Percentiles rank a stretch among this genome's conserved stretches.
Conservation (phyloP, 2,329 filamentous ascomycete genomes). For the Beauveria asiatica region DNA sequence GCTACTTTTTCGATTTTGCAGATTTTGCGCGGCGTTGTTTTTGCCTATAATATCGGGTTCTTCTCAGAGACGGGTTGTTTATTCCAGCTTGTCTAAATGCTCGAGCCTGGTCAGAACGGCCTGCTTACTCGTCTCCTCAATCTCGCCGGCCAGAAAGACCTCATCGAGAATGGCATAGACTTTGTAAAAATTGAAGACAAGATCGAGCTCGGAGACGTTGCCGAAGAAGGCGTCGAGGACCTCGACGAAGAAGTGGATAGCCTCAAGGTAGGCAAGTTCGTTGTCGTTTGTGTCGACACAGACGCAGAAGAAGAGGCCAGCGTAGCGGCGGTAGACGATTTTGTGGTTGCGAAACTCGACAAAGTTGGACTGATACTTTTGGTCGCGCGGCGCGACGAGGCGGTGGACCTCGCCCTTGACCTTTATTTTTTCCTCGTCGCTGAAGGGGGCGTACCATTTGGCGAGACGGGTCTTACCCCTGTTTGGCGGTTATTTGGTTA, state of each 20-base stretch:
- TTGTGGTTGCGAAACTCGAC: conserved; percentile 94
- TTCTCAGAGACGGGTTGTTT: conserved; percentile 12
- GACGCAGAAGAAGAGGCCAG: conserved; percentile 97
- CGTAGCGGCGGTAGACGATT: conserved; percentile 95
- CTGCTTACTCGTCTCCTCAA: conserved; percentile 98
- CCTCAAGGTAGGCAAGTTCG: conserved; percentile 91
- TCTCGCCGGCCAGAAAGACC: conserved; percentile 94
- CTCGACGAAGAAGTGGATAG: conserved; percentile 99
- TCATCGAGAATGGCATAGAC: conserved; percentile 98
- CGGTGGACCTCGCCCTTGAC: conserved; percentile 98
- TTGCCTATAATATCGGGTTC: not conserved
- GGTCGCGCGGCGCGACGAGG: conserved; percentile 92
- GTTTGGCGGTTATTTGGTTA: not conserved
- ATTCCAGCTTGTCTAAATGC: conserved; percentile 94
- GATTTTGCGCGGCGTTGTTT: no score
- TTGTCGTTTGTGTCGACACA: conserved; percentile 99
- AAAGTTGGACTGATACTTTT: conserved; percentile 99
- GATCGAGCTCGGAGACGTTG: conserved; percentile 95
- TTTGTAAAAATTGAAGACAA: conserved; percentile 75
- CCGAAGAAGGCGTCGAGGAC: conserved; percentile 98
- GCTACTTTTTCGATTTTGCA: not conserved
- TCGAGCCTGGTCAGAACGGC: conserved; percentile 90
- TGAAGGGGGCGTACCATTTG: conserved; percentile 98
- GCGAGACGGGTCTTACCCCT: conserved; percentile 97
- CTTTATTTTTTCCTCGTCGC: conserved; percentile 98